Base-by-base conservation (phyloP, 176 grass and related monocot species). In the Neostapfia colusana region DNA sequence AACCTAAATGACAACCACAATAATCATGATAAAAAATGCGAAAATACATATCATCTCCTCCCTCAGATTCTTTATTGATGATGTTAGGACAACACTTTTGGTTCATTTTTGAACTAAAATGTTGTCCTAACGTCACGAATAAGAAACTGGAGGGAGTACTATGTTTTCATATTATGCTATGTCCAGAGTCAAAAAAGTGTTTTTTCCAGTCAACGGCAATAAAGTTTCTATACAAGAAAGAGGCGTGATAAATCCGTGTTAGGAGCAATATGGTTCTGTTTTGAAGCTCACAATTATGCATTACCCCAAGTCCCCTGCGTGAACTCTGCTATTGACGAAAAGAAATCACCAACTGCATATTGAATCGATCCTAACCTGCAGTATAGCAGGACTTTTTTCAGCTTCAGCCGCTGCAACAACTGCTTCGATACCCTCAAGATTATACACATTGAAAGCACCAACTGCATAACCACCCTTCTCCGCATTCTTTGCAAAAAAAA, bases 401-500 rank as follows among this genome's bases (percentile, higher is more conserved):
- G 84, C 81, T 56, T 97, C 91, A 34, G 95, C 95, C 70, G 91
- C 95, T 84, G 91, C 88, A 93, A 97, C 44, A 34, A 97, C 91
- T 56, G 95, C 95, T 83, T 93, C 84, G 86, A 93, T 67, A 62
- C 95, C 95, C 81, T 97, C 95, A 65, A 97, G 87, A 50, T 97
- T 97, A 82, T 97, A 97, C 17, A 97, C 82, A 86, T 97, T 97
- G 84, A 97, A 97, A 79, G 95, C 95, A 76, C 95, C 95, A 80
- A 97, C 78, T 58, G 95, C 95, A 82, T 97, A 97, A 68, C 89
- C 84, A 69, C 86, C 87, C 11, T 92, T 90, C 64, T 97, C 95
- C 1, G 91, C 95, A 49, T 93, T 81, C 95, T 93, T 91, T 37
- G 75, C 44, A 73, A 79, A 34, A 86, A 81, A 64, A 84, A 48